These are phyloP conservation scores for Paracamarosporium sp. DNA, from an alignment of 2,329 filamentous ascomycete species.

Conservation along the genomic window DNA sequence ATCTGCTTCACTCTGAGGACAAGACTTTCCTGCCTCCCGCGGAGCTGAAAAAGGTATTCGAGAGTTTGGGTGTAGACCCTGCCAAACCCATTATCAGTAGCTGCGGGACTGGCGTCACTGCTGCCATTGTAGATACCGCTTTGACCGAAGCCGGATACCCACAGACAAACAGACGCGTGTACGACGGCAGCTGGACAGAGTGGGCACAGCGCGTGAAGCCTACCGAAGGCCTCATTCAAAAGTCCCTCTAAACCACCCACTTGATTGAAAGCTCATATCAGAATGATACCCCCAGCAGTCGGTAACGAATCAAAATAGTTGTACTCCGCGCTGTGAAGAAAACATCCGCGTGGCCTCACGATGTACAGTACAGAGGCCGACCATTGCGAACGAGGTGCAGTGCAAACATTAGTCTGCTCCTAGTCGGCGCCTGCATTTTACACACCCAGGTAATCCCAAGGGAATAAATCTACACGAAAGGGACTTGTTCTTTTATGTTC, in stretches of 20 bases:
- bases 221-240: conserved; percentile 68
- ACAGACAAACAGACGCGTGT: conserved; percentile 73
- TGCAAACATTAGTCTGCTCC: neutral
- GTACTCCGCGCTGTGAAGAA: neutral
- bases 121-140: conserved; percentile 87
- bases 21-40: conserved; percentile 79
- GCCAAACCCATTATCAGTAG: conserved; percentile 82
- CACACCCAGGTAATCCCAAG: neutral
- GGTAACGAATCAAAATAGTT: neutral
- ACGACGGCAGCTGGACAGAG: conserved; percentile 98
- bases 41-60: conserved; percentile 77
- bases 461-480: neutral
- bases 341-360: no score
- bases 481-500: neutral
- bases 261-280: neutral
- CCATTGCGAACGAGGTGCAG: no score
- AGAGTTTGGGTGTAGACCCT: conserved; percentile 79
- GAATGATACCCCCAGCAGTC: neutral
- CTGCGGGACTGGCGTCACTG: conserved; percentile 94
- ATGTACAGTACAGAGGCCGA: no score
- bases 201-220: conserved; percentile 72
- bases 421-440: neutral
- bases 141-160: conserved; percentile 80
- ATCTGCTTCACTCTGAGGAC: conserved; percentile 80
- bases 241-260: conserved; percentile 36